Conservation (phyloP, 164 flowering plant genomes). For the Litsea cubeba region DNA sequence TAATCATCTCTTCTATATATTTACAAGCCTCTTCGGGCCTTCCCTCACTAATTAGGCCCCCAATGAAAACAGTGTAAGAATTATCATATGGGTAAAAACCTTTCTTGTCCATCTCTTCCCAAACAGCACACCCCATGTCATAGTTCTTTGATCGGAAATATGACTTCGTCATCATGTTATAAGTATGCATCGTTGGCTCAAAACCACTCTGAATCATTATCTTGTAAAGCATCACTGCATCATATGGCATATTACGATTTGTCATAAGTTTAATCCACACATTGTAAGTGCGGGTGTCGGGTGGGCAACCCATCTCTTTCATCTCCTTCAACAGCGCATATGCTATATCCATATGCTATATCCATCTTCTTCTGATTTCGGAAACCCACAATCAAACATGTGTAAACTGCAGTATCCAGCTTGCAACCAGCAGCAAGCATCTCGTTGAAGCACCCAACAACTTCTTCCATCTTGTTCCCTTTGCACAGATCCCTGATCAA, state of each 20-base stretch:
- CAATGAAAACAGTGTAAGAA: slow-evolving; percentile 66
- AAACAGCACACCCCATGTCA: slow-evolving; percentile 60
- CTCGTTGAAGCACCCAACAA: slow-evolving; percentile 53
- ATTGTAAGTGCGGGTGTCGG: slow-evolving; percentile 70
- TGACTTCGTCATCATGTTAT: slow-evolving; percentile 82
- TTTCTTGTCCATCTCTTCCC: slow-evolving; percentile 79
- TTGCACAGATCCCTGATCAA: slow-evolving; percentile 69
- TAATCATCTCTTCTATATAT: slow-evolving; percentile 78
- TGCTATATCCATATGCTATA: slow-evolving; percentile 53
- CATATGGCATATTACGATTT: slow-evolving; percentile 57
- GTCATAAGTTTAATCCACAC: slow-evolving; percentile 77
- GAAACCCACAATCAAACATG: slow-evolving; percentile 75
- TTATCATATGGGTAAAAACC: slow-evolving; percentile 90
- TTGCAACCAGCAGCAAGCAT: slow-evolving; percentile 54
- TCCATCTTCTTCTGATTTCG: slow-evolving; percentile 75
- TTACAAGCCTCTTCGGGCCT: slow-evolving; percentile 71
- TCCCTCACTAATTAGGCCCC: slow-evolving; percentile 71
- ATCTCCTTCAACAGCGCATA: slow-evolving; percentile 59
- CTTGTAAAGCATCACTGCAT: slow-evolving; percentile 64
- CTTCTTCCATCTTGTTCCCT: slow-evolving; percentile 56
- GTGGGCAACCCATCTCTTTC: too few species aligned
- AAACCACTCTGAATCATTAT: slow-evolving; percentile 63
- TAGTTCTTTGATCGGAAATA: slow-evolving; percentile 48
- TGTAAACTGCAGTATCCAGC: slow-evolving; percentile 75
- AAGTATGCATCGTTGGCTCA: slow-evolving; percentile 70